Conservation (phyloP, 106 monocot species). For the Apostasia shenzhenica region DNA sequence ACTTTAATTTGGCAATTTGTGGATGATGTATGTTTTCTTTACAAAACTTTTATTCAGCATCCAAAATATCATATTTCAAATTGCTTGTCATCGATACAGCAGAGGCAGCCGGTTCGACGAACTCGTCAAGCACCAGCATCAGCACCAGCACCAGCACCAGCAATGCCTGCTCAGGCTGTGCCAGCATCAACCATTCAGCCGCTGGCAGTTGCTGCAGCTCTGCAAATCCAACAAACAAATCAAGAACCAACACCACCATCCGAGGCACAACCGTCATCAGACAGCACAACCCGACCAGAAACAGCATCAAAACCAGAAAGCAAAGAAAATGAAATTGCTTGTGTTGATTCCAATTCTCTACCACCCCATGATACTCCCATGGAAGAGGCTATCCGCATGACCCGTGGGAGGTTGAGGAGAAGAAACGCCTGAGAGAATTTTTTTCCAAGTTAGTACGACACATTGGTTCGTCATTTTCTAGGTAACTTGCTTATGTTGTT, state of each 20-base stretch:
- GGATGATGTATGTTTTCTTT: no score
- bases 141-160: neutral
- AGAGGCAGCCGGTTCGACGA: conserved; percentile 16
- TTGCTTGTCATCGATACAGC: neutral
- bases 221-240: neutral
- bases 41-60: no score
- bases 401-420: conserved; percentile 44
- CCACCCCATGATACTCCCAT: conserved; percentile 20
- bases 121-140: conserved; percentile 9
- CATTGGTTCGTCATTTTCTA: no score
- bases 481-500: no score
- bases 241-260: neutral
- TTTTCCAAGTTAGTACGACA: no score
- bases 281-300: neutral
- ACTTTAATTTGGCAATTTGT: no score
- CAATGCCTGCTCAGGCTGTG: neutral
- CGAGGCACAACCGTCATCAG: neutral
- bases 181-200: conserved; percentile 3
- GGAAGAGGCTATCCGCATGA: conserved; percentile 50
- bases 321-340: conserved; percentile 9
- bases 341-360: neutral
- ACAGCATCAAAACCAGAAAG: conserved; percentile 1
- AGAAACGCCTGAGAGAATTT: neutral
- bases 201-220: neutral
- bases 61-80: no score